Base-by-base conservation (phyloP, 1,284 basidiomycete species). In the Hemileia vastatrix region DNA sequence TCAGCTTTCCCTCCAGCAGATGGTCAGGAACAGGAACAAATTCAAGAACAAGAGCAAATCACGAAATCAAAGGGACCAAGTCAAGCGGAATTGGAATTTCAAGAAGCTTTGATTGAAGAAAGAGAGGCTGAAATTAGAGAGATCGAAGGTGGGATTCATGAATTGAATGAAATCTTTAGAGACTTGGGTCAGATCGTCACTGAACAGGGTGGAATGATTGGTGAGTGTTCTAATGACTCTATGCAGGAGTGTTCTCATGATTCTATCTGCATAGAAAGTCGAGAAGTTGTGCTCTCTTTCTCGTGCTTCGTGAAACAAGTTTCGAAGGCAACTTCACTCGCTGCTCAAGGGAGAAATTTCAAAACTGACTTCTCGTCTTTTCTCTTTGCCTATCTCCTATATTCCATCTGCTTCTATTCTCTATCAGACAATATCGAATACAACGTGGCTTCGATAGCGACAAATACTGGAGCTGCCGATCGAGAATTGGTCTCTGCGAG, bases 121-220 rank as follows among this genome's bases (percentile, higher is more conserved):
- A 88, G 95, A n/a, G 94, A 98, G 76, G 81, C 81, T 0, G 94
- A 97, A 73, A 98, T 98, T 64, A 84, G 87, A 48, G 93, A 97
- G 74, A 98, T 98, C 65, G 95, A 98, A 78, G 86, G 84, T 1
- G 94, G 95, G 6, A 96, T 98, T 58, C 91, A 95, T 72, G 94
- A 98, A 76, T 79, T 98, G 52, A 86, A 91, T 52, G 91, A 96
- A 77, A 97, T 98, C 71, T 98, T 98, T 81, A 83, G 90, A 45
- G 94, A 98, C 77, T 78, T 98, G 44, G 93, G 92, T 43, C 92
- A 90, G 19, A 83, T 98, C 48, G 92, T 98, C 1, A 84, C 85
- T 67, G 90, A 96, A 74, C 95, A 98, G 75, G 93, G 94, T 6
- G 84, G 84, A 33, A 90, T 97, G 87, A 81, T 98, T 58, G 91